Evolutionary conservation across 306 rosid species (phyloP), one percentile per base, ranked within the genome.

Genomic region (Mimosa pudica): DNA sequence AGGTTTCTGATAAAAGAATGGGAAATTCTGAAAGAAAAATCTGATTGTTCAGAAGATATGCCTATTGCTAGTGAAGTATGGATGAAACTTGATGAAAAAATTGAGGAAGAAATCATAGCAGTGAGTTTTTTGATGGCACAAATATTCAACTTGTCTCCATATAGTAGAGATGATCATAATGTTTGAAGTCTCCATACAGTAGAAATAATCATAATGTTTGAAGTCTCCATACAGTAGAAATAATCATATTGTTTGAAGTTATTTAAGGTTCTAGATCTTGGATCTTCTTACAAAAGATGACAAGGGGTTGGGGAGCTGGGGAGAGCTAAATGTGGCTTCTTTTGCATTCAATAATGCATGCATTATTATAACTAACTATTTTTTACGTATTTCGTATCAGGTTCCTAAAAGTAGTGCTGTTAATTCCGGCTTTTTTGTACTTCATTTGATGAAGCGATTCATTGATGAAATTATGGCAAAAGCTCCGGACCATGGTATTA

Each of bases 371-470:
- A 14, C 30, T 38, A 38, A 38, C 42, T 2, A 38, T 2, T 5
- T 38, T 38, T 2, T 38, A 38, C 42, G 5, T 5, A 38, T 38
- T 38, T 38, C 5, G 42, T 5, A 77, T 79, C 93, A 95, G 99
- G 99, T 95, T 71, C 99, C 99, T 9, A 82, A 89, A 85, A 88
- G 30, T 24, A 95, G 93, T 58, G 98, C 91, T 44, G 92, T 76
- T 84, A 98, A 95, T 48, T 95, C 98, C 77, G 99, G 99, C 77
- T 91, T 91, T 60, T 95, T 95, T 78, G 99, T 95, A 32, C 85
- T 95, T 33, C 90, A 81, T 82, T 95, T 93, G 85, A 95, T 95
- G 80, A 76, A 91, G 77, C 97, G 97, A 69, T 95, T 93, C 83
- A 90, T 24, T 24, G 30, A 24, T 24, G 30, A 24, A 24, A 24